Evolutionary conservation across 108 stramenopile species (phyloP).

Genomic region (Nitzschia sp.): DNA sequence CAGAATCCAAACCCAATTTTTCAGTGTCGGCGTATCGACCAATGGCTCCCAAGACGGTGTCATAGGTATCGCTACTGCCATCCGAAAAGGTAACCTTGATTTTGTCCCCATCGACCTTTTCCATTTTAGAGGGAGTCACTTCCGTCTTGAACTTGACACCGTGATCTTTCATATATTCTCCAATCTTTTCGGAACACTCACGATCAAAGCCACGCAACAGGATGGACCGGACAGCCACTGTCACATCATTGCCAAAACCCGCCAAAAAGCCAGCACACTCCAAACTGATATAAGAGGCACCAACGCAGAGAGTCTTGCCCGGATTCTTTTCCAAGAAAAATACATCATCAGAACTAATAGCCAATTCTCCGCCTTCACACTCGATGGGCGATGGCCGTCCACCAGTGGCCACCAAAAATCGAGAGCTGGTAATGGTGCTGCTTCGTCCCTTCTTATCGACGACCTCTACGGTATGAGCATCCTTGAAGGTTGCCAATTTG

Average conservation of each 20-base stretch:
- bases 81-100: slow-evolving; percentile 90
- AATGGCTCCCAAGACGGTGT: slow-evolving; percentile 92
- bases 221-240: slow-evolving; percentile 95
- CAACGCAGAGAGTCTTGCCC: slow-evolving; percentile 95
- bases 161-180: slow-evolving; percentile 79
- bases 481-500: slow-evolving; percentile 82
- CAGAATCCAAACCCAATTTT: slow-evolving; percentile 81
- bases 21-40: slow-evolving; percentile 92
- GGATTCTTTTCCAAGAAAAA: slow-evolving; percentile 90
- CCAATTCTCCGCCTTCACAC: slow-evolving; percentile 91
- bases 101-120: slow-evolving; percentile 70
- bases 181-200: slow-evolving; percentile 90
- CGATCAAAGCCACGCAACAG: slow-evolving; percentile 97
- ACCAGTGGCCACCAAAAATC: slow-evolving; percentile 93
- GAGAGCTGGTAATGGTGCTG: slow-evolving; percentile 67
- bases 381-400: slow-evolving; percentile 89
- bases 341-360: slow-evolving; percentile 94
- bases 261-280: slow-evolving; percentile 98
- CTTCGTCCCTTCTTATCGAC: slow-evolving; percentile 83
- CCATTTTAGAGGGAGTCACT: slow-evolving; percentile 80
- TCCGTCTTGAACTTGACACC: slow-evolving; percentile 83
- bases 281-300: slow-evolving; percentile 96
- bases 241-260: slow-evolving; percentile 90
- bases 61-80: slow-evolving; percentile 69
- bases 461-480: slow-evolving; percentile 82